These are phyloP conservation scores for Boletus huronensis DNA, from an alignment of 768 basidiomycete species.

Conservation along the genomic window DNA sequence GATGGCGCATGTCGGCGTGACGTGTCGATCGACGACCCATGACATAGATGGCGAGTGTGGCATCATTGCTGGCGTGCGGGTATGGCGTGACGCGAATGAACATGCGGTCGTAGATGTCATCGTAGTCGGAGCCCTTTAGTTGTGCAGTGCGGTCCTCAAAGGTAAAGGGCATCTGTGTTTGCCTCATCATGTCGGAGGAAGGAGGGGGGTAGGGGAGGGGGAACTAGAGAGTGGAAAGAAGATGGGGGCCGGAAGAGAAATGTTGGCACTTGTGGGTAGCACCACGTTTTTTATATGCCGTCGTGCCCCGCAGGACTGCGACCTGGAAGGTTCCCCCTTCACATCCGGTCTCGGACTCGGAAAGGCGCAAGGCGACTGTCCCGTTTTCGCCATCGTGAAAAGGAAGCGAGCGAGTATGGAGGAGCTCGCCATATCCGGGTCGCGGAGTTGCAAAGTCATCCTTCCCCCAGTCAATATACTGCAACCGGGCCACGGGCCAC, in stretches of 20 bases:
- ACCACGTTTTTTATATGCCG: conserved; percentile 21
- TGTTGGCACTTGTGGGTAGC: not conserved
- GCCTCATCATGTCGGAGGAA: conserved; percentile 16
- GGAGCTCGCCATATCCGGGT: conserved; percentile 24
- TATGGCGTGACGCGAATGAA: conserved; percentile 60
- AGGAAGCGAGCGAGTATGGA: conserved; percentile 23
- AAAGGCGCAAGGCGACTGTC: conserved; percentile 24
- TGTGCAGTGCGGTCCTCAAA: conserved; percentile 68
- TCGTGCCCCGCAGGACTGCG: conserved; percentile 17
- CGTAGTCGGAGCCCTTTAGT: conserved; percentile 57
- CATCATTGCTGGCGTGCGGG: conserved; percentile 35
- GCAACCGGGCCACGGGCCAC: too few relatives aligned
- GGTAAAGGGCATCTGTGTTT: conserved; percentile 45
- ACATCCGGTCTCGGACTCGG: conserved; percentile 20
- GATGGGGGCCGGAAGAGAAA: not conserved
- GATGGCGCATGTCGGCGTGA: conserved; percentile 51
- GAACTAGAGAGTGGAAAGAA: not conserved
- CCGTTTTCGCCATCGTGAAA: conserved; percentile 22
- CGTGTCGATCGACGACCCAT: conserved; percentile 65
- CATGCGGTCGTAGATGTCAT: conserved; percentile 74
- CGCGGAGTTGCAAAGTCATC: conserved; percentile 36
- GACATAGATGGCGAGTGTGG: conserved; percentile 55
- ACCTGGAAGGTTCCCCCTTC: conserved; percentile 17
- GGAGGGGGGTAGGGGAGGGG: not conserved
- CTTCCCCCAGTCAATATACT: too few relatives aligned